These are phyloP conservation scores for Quercus agrifolia DNA, from an alignment of 306 rosid genomes.

Conservation along the genomic window DNA sequence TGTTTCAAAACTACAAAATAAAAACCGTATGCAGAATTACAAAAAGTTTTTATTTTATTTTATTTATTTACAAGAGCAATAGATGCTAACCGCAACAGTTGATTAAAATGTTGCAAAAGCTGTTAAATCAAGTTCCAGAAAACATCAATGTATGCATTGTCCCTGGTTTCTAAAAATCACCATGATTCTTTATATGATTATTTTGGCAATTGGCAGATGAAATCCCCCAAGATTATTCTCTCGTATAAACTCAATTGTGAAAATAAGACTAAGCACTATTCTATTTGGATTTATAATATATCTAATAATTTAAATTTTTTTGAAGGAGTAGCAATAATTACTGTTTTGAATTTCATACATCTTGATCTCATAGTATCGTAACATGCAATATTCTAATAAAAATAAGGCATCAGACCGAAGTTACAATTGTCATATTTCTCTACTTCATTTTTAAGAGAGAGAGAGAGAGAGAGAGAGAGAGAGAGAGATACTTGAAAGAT, in stretches of 20 bases:
- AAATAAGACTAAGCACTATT: too few relatives aligned
- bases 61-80: neutral
- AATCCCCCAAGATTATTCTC: neutral
- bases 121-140: neutral
- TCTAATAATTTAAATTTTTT: neutral
- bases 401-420: too few relatives aligned
- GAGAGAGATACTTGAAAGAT: slow-evolving; percentile 60
- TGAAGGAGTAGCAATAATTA: neutral
- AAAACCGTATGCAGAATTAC: neutral
- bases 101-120: neutral
- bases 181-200: neutral
- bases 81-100: neutral
- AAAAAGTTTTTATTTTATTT: neutral
- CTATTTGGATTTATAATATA: too few relatives aligned
- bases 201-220: neutral
- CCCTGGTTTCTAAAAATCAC: neutral
- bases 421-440: neutral
- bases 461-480: slow-evolving; percentile 14
- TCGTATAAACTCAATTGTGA: neutral
- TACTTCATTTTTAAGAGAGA: neutral
- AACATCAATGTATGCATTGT: neutral
- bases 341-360: neutral
- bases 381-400: neutral
- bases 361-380: neutral
- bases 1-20: neutral